Base-by-base conservation (phyloP, 192 early-diverging fungal species). In the Umbelopsis vinacea region DNA sequence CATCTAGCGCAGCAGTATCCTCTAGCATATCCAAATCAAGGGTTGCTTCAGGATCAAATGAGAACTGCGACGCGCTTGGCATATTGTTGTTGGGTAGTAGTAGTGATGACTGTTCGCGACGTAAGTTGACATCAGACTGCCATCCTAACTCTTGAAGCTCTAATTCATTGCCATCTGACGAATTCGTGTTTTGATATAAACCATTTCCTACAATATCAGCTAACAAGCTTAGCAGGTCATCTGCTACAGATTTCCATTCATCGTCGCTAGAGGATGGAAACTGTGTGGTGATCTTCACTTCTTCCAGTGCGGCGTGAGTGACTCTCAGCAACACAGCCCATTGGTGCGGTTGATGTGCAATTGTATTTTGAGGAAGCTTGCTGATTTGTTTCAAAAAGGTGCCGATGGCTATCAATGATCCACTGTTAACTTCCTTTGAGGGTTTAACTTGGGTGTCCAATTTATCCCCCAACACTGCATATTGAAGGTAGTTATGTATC, bases 401-500 rank as follows among this genome's bases (percentile, higher is more conserved):
- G 14, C 67, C 23, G 12, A 69, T 23, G 40, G 69, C 35, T 26
- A 79, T 67, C 8, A 79, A 46, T 24, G 45, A 48, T 12, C 60
- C 48, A 24, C 52, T 45, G 23, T 54, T 52, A 6, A 54, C 19
- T 19, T 35, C 26, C 24, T 35, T 15, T 15, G 0, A 4, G 14
- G 35, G 5, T 33, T 23, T 35, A 7, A 6, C 67, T 12, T 2
- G 6, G 4, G 50, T 14, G 4, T 37, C 43, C 26, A 37, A 12
- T 6, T 6, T 14, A 45, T 63, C 22, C 3, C 54, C 54, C 1
- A 68, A 63, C 10, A 66, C 11, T 10, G 73, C 73, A 66, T 35
- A 69, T 19, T 70, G 71, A 21, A 79, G 48, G 40, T 79, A 79
- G 12, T 63, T 71, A n/a, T 79, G 73, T 33, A 79, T 53, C n/a